Base-by-base conservation (phyloP, 768 basidiomycete genomes). In the Amyloporia xantha region DNA sequence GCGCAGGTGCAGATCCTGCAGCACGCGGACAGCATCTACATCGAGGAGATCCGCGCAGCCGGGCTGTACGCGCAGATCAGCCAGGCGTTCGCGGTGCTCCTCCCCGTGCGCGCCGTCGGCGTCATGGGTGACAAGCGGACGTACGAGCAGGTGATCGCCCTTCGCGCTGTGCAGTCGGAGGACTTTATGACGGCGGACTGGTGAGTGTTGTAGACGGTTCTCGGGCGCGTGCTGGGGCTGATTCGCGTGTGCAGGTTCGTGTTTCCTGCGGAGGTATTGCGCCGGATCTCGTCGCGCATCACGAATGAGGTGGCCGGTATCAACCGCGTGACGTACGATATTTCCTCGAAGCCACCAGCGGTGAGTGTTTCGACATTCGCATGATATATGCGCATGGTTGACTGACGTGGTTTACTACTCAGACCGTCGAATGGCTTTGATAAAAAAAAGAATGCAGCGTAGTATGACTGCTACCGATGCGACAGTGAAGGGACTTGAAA, bases 101-200 rank as follows among this genome's bases (percentile, higher is more conserved):
- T 87, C n/a, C 96, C 96, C 19, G 94, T 99, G 27, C 88, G 84
- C 61, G 96, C 95, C 7, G 96, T 99, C 35, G 96, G 96, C 50
- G 96, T 98, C 12, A 93, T 94, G 83, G 96, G 96, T 27, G 96
- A 99, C 68, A 79, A 80, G 58, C 77, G 96, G 65, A 99, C 96
- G 10, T 98, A 97, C 58, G 93, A 97, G 61, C 95, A 97, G 74
- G 84, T 99, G 42, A 91, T 98, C 50, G 90, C 91, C 1, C 74
- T 99, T 46, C 81, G 96, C 44, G 96, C 96, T 2, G 95, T 98
- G 7, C 86, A 90, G 63, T 84, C 93, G n/a, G 95, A 97, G 64
- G 96, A 99, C 66, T 99, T 99, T 64, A 99, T 99, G 96, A 99
- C 96, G 12, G 96, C 96, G 28, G 95, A 98, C 65, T 98, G 95